Evolutionary conservation across 164 flowering plant species (phyloP), one percentile per base, ranked within the genome.

Genomic region (Magnolia officinalis): DNA sequence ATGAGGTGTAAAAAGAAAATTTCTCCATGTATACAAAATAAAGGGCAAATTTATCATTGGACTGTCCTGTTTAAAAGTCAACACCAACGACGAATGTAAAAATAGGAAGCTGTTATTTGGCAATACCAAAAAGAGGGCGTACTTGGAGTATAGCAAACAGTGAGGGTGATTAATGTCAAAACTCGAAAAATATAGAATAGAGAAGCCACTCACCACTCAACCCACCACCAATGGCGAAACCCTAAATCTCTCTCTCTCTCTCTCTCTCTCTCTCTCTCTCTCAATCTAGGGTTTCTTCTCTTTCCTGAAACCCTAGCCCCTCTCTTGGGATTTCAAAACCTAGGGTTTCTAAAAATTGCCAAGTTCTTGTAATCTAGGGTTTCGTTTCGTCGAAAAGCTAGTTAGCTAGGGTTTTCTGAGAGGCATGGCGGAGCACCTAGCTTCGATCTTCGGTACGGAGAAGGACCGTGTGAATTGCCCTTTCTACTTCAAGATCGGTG

Each of bases 401-500:
- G 24, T 13, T 64, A 6, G 67, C 21, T 64, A 21, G 67, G 63
- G 24, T 64, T n/a, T 64, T 64, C 61, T 16, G 61, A 55, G 16
- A 55, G 61, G 16, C 50, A 84, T 84, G 87, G 87, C 88, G 78
- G 88, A 84, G 76, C 88, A 86, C 67, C 70, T 86, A 51, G 88
- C 88, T 8, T 86, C 88, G 13, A 86, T 86, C 23, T 86, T 86
- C 72, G 88, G 88, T 14, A 86, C 88, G 1, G 88, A 86, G 75
- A 86, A 84, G 70, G 88, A 85, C 79, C 81, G 88, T 13, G 88
- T 85, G 63, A 85, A 85, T 69, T 85, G 88, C 70, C 88, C 89
- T 0, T 86, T 86, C 78, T 86, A 86, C 76, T 86, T 84, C 84
- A 86, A 84, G 80, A 86, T 86, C 64, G 89, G 89, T 2, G 95